phyloP scores from a whole-genome alignment of 805 yeast genomes.

The Lipomyces japonicus region DNA sequence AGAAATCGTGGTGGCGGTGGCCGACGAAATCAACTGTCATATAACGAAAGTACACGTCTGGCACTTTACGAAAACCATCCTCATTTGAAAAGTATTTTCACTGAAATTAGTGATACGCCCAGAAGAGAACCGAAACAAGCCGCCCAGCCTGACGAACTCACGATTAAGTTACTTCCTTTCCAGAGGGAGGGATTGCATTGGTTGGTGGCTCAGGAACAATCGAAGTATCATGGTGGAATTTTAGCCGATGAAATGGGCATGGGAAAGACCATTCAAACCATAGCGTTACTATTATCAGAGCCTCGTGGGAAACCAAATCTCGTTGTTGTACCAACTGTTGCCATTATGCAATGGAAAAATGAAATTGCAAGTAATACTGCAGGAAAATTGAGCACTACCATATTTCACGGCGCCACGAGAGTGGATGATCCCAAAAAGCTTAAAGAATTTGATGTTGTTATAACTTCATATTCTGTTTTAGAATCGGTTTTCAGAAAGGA shows the following conservation, averaged over 20 bases:
- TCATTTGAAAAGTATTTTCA: constrained; percentile 66
- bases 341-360: constrained; percentile 94
- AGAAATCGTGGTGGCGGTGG: constrained; percentile 4
- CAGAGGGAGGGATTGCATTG: constrained; percentile 92
- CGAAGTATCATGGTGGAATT: constrained; percentile 80
- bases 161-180: constrained; percentile 72
- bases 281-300: constrained; percentile 67
- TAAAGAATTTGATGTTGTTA: constrained; percentile 62
- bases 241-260: constrained; percentile 99
- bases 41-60: constrained; percentile 28
- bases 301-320: constrained; percentile 63
- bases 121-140: constrained; percentile 46
- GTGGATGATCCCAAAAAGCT: constrained; percentile 56
- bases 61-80: constrained; percentile 75
- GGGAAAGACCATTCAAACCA: constrained; percentile 98
- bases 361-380: constrained; percentile 85
- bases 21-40: constrained; percentile 7
- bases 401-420: constrained; percentile 85
- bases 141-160: constrained; percentile 75
- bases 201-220: constrained; percentile 77
- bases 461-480: constrained; percentile 79
- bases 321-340: constrained; percentile 98
- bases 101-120: constrained; percentile 53
- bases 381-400: constrained; percentile 59
- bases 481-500: constrained; percentile 85